Conservation (phyloP, 2,329 filamentous ascomycete genomes). For the Colletotrichum abscissum region DNA sequence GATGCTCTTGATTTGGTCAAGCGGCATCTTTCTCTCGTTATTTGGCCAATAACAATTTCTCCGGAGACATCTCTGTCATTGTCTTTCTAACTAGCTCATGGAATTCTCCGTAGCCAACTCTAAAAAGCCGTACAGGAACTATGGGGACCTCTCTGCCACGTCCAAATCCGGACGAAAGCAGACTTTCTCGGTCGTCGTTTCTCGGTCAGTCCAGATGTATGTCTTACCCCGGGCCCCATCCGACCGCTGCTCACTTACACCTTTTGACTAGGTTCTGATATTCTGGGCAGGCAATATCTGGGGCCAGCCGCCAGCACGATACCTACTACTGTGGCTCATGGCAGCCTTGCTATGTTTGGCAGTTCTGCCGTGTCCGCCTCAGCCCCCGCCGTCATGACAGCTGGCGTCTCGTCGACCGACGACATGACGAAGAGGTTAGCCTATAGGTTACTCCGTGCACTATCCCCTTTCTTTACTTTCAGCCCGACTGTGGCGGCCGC, state of each 20-base stretch:
- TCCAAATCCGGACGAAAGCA: conserved; percentile 24
- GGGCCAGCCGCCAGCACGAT: neutral
- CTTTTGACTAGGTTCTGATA: neutral
- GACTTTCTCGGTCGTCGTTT: conserved; percentile 12
- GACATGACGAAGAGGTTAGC: neutral
- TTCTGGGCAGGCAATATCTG: conserved; percentile 21
- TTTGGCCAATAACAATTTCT: conserved; percentile 4
- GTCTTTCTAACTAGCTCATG: conserved; percentile 3
- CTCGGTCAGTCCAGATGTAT: conserved; percentile 7
- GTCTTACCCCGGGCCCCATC: conserved; percentile 12
- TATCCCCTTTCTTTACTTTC: neutral
- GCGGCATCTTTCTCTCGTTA: conserved; percentile 9
- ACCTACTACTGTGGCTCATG: neutral
- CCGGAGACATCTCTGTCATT: neutral
- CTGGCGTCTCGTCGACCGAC: neutral
- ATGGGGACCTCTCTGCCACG: neutral
- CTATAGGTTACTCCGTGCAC: neutral
- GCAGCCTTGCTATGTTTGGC: conserved; percentile 16
- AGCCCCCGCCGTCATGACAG: conserved; percentile 34
- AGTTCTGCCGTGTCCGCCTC: neutral
- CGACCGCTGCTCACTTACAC: neutral
- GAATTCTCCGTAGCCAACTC: neutral
- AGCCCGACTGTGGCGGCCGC: conserved; percentile 25
- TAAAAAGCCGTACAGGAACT: neutral
- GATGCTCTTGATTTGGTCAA: conserved; percentile 11